These are phyloP conservation scores for Ogataea glucozyma DNA, from an alignment of 805 yeast species.

Conservation along the genomic window DNA sequence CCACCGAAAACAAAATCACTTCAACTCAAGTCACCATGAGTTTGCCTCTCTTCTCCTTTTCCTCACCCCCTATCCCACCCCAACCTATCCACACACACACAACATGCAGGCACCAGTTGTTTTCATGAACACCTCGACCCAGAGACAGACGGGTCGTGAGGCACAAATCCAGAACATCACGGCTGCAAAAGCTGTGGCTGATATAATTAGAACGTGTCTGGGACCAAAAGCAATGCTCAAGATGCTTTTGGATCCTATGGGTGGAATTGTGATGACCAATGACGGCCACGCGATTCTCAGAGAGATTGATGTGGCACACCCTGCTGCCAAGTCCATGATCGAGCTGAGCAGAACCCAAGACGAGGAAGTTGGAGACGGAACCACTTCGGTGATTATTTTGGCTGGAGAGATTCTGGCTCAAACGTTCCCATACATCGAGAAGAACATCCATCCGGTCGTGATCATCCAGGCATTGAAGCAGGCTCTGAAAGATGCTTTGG, in stretches of 20 bases:
- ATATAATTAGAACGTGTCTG: conserved; percentile 93
- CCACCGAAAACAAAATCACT: background rate
- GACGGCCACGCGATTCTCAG: conserved; percentile 98
- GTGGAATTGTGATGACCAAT: conserved; percentile 93
- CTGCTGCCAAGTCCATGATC: conserved; percentile 98
- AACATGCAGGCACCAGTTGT: conserved; percentile 83
- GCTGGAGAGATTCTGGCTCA: conserved; percentile 98
- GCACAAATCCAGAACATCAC: conserved; percentile 97
- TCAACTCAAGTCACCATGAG: background rate
- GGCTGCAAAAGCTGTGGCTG: conserved; percentile 99
- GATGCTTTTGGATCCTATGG: conserved; percentile 96
- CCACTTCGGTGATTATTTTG: conserved; percentile 93
- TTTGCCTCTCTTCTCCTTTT: background rate
- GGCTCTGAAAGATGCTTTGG: conserved; percentile 88
- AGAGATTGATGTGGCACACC: conserved; percentile 96
- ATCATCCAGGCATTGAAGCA: conserved; percentile 91
- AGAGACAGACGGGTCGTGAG: conserved; percentile 93
- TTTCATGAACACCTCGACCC: conserved; percentile 82
- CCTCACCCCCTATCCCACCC: background rate
- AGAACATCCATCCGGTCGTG: conserved; percentile 95
- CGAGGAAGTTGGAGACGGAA: conserved; percentile 91
- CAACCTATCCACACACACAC: background rate
- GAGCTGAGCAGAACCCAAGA: conserved; percentile 96
- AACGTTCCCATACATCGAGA: conserved; percentile 90
- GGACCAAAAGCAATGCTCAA: conserved; percentile 99